phyloP scores from a whole-genome alignment of 2,329 filamentous ascomycete genomes.

The Hypocreales sp. region DNA sequence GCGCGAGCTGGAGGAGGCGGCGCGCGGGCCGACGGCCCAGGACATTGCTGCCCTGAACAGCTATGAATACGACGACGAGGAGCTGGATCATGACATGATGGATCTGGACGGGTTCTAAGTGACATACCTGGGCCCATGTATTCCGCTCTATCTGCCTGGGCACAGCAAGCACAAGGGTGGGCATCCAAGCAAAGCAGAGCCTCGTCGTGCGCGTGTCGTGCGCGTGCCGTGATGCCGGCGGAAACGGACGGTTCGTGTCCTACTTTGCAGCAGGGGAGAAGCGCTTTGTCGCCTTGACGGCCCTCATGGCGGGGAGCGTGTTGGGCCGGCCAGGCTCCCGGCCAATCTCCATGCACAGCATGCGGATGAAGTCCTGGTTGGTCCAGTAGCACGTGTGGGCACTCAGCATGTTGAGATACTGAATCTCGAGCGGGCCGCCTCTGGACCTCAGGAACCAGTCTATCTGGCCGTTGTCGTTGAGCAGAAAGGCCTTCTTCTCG shows the following conservation, averaged over 20 bases:
- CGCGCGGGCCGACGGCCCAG: constrained; percentile 10
- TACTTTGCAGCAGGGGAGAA: constrained; percentile 8
- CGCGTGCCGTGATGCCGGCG: too few species aligned
- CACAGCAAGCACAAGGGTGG: too few species aligned
- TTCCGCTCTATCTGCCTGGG: too few species aligned
- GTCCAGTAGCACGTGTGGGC: constrained; percentile 94
- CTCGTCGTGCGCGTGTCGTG: too few species aligned
- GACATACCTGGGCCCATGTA: too few species aligned
- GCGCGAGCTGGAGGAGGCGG: constrained; percentile 37
- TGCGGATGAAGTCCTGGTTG: constrained; percentile 71
- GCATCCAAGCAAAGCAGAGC: too few species aligned
- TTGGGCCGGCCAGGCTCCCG: constrained; percentile 50
- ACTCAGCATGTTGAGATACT: constrained; percentile 93
- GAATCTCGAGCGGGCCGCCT: constrained; percentile 77
- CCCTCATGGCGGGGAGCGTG: constrained; percentile 41
- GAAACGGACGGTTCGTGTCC: too few species aligned
- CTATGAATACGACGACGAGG: constrained; percentile 37
- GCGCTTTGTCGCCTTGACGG: constrained; percentile 35
- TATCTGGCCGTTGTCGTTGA: constrained; percentile 95
- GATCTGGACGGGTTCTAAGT: constrained; percentile 24
- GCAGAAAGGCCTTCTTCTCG: constrained; percentile 69
- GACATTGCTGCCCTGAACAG: constrained; percentile 14
- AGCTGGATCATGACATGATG: constrained; percentile 40
- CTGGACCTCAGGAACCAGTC: constrained; percentile 79
- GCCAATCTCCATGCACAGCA: constrained; percentile 80